Percentiles rank a stretch among this genome's conserved stretches.
phyloP scores from a whole-genome alignment of 805 yeast species.

The Kuraishia hungarica region DNA sequence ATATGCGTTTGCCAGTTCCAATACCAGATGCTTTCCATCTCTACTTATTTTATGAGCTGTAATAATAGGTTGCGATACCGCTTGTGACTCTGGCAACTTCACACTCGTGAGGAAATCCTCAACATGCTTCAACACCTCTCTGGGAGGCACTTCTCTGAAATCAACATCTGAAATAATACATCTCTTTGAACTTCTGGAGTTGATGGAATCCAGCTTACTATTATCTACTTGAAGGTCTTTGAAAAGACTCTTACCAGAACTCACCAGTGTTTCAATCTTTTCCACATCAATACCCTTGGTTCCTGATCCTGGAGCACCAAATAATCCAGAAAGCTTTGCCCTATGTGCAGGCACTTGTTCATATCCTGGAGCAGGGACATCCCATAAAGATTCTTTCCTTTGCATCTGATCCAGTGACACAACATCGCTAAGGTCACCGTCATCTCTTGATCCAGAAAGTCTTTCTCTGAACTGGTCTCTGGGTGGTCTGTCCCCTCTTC shows the following conservation, averaged over 20 bases:
- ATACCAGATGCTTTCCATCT: conserved; percentile 29
- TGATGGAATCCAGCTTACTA: conserved; percentile 15
- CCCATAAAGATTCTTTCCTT: conserved; percentile 56
- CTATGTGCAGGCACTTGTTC: conserved; percentile 66
- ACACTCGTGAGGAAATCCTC: conserved; percentile 35
- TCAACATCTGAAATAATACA: conserved; percentile 13
- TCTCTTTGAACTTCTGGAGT: conserved; percentile 16
- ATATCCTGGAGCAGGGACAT: conserved; percentile 60
- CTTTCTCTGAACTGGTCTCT: neutral
- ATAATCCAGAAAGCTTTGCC: conserved; percentile 73
- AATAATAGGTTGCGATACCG: conserved; percentile 16
- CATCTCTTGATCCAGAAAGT: conserved; percentile 2
- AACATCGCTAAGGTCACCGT: conserved; percentile 27
- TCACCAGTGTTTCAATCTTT: conserved; percentile 15
- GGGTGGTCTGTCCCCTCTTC: neutral
- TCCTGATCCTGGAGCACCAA: conserved; percentile 61
- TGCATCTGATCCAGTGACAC: conserved; percentile 43
- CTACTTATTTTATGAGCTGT: conserved; percentile 19
- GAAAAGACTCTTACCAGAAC: conserved; percentile 7
- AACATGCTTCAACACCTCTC: conserved; percentile 31
- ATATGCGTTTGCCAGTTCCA: conserved; percentile 41
- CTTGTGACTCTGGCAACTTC: conserved; percentile 30
- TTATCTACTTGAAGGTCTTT: conserved; percentile 11
- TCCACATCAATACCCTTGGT: conserved; percentile 31
- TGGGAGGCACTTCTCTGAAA: conserved; percentile 13